Evolutionary conservation across 495 filamentous ascomycete species (phyloP).

Genomic region (Neurospora sp.): DNA sequence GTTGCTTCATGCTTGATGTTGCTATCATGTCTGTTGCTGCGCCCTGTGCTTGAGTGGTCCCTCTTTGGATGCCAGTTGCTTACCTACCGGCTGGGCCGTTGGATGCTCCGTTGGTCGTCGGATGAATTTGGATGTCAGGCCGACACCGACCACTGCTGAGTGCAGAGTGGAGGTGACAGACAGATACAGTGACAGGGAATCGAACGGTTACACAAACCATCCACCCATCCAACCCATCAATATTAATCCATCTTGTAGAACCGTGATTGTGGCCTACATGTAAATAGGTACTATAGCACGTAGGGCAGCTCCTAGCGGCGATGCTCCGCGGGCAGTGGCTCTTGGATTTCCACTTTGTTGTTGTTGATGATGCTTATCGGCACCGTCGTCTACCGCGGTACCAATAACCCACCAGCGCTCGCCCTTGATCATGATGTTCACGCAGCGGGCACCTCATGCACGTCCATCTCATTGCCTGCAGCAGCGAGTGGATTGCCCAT

Average conservation of each 20-base stretch:
- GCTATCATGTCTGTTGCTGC: neutral
- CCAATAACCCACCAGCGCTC: neutral
- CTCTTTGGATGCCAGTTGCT: neutral
- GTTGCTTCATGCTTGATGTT: neutral
- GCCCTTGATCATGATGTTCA: neutral
- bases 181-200: neutral
- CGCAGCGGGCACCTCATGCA: neutral
- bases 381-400: neutral
- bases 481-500: neutral
- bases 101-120: neutral
- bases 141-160: neutral
- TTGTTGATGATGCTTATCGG: neutral
- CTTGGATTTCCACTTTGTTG: neutral
- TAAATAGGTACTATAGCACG: neutral
- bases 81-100: neutral
- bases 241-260: neutral
- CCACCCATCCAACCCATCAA: neutral
- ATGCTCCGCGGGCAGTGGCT: neutral
- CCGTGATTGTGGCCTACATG: neutral
- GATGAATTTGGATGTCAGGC: neutral
- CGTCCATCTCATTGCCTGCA: neutral
- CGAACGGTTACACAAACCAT: neutral
- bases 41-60: neutral
- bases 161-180: neutral
- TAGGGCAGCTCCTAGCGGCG: neutral